Evolutionary conservation across 1,284 basidiomycete species (phyloP), one percentile per base, ranked within the genome.

Genomic region (Hemileccinum hortonii): DNA sequence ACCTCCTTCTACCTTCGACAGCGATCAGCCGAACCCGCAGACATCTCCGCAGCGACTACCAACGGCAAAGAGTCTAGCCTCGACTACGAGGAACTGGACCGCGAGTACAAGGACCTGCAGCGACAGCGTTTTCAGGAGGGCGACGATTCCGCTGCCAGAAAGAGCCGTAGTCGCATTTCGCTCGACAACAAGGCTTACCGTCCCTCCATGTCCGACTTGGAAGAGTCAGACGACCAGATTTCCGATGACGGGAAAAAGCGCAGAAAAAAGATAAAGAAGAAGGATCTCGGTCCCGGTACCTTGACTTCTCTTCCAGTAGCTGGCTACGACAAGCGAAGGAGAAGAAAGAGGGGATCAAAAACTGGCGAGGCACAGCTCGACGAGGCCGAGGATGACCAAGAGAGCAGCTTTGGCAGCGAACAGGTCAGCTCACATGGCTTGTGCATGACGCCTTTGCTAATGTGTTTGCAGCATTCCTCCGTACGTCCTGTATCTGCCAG

Each of bases 161-260:
- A 61, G 32, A 24, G 75, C 63, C 79, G 82, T 30, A 78, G 76
- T 57, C 79, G 82, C 29, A 87, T 90, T 55, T 86, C 87, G 0
- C 62, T 71, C 35, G 89, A 91, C 65, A 89, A 91, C 69, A 87
- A 86, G 63, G 87, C 88, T 1, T 92, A 91, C 62, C 79, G 80
- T 49, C 90, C 89, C 18, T 69, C 80, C 0, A 64, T 64, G 52
- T 85, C 84, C 5, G 84, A 86, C 55, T 57, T 78, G 33, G 84
- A 87, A 38, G 77, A 78, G 46, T 78, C 77, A 0, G 83, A 86
- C 38, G 84, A 83, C 26, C 82, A 87, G 42, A 66, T 73, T 29
- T 76, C 76, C 12, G 81, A 81, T 32, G 82, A 81, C 47, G 83
- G 73, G 18, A 73, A 76, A 46, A 82, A 75, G 61, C 76, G 74